Base-by-base conservation (phyloP, 768 basidiomycete genomes). In the Rhodocollybia butyracea region DNA sequence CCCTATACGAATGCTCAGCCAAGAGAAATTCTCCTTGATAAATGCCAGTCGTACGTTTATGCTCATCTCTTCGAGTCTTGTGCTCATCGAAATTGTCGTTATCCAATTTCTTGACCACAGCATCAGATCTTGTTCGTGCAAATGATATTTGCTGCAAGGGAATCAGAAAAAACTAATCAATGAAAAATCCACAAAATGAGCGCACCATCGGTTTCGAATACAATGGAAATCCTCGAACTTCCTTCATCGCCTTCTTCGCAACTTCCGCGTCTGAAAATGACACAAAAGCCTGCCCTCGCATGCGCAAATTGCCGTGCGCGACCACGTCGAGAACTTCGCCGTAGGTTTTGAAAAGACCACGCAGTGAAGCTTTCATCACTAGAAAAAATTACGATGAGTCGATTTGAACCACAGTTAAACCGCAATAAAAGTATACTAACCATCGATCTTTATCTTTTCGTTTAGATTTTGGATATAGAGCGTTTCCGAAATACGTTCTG, bases 281-380 rank as follows among this genome's bases (percentile, higher is more conserved):
- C 34, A 99, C 92, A 67, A 99, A 99, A 3, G 97, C 97, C 73
- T 99, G 97, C 15, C 97, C 97, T 36, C 97, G 82, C 97, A 99
- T 99, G 36, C 97, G 86, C 57, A 99, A 73, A 76, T 97, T 98
- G 51, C 78, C 73, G 70, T 99, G 97, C 10, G 95, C 94, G 19
- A 94, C 89, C n/a, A 99, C 93, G 66, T 96, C 93, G 26, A 98
- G 72, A 17, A 99, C 89, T 59, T 91, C 87, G 12, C 94, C 93
- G 64, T 98, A 99, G 13, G 87, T 81, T 70, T 93, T 93, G 80
- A 99, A 98, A 29, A 99, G 78, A 31, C 88, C 88, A 12, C 83
- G 80, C 43, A 99, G 75, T 3, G 94, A 92, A 51, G 91, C 76
- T 72, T 95, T 97, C 59, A 99, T 79, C 34, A 96, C 94, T 92